Base-by-base conservation (phyloP, 2,329 filamentous ascomycete species). In the Aspergillus uvarum region DNA sequence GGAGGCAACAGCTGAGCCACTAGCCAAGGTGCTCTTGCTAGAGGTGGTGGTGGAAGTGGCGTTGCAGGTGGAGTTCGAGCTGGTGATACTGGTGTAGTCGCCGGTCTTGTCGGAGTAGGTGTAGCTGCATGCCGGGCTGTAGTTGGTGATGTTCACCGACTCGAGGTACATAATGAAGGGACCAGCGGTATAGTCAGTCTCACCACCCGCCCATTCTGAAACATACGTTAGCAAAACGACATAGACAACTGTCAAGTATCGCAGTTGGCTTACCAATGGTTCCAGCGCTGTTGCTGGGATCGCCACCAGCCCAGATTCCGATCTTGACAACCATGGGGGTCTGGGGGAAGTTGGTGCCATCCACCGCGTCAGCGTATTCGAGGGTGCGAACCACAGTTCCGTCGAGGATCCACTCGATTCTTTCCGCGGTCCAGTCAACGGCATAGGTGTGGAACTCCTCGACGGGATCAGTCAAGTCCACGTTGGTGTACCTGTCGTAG, bases 401-500 rank as follows among this genome's bases (percentile, higher is more conserved):
- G 68, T 92, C 85, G 63, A 91, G 80, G 63, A 78, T 80, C 89
- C 89, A 92, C 65, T 81, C 80, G 58, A 89, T 81, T 67, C 80
- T 77, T 42, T 86, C 82, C 65, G 82, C 77, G 53, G 84, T 89
- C 88, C 89, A 92, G 75, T 89, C 83, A 58, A 91, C 63, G 47
- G 72, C 57, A 70, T 81, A 81, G 31, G 77, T 80, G 67, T 80
- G 77, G 68, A 75, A 79, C 35, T 63, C 61, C n/a, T 72, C 70
- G 61, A 78, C 75, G 59, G 89, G 93, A 69, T 82, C 77, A 63
- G 79, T 67, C 70, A 88, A 79, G 1, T 85, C 78, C 75, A 94
- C 89, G 74, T 91, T 92, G 59, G 90, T 88, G 62, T 89, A 93
- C 60, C 94, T 89, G 79, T 96, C 91, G 80, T 95, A 96, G 14